Base-by-base conservation (phyloP, 192 early-diverging fungal species). In the Bifiguratus adelaidae region DNA sequence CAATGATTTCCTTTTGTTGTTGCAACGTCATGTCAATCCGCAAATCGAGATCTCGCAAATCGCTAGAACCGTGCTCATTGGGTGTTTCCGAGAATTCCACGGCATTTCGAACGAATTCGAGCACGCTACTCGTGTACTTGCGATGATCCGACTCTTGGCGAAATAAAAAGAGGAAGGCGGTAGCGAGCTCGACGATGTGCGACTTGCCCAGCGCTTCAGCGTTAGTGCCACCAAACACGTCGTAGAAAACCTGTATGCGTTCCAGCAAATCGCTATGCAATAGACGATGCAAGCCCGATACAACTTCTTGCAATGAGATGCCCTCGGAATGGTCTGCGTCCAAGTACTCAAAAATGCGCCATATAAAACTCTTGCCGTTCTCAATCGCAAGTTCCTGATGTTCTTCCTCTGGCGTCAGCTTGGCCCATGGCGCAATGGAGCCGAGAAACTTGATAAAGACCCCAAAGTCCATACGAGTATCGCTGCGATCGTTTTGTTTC, bases 111-210 rank as follows among this genome's bases (percentile, higher is more conserved):
- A 85, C 58, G 12, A n/a, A n/a, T n/a, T n/a, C n/a, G n/a, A n/a
- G n/a, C n/a, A n/a, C n/a, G n/a, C n/a, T n/a, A n/a, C n/a, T n/a
- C n/a, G n/a, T n/a, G n/a, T n/a, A n/a, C n/a, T n/a, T n/a, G n/a
- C n/a, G n/a, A n/a, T n/a, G n/a, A n/a, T n/a, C n/a, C n/a, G n/a
- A n/a, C n/a, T n/a, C n/a, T n/a, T n/a, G 51, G 1, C 82, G 54
- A 33, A 84, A 66, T 1, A 97, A 67, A 52, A 89, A 95, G 45
- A 91, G 70, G 4, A 97, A 56, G 29, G 81, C 81, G 65, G 95
- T 91, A 1, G 86, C 85, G 42, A 95, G 66, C 30, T 81, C 76
- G 48, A 92, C 78, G 26, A 92, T 73, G 44, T 97, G 85, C 26
- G 85, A 74, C 25, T 87, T 78, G 24, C 50, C 76, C 35, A 95